phyloP scores from a whole-genome alignment of 78 protist genomes.

The Dictyostelium brefeldianum region DNA sequence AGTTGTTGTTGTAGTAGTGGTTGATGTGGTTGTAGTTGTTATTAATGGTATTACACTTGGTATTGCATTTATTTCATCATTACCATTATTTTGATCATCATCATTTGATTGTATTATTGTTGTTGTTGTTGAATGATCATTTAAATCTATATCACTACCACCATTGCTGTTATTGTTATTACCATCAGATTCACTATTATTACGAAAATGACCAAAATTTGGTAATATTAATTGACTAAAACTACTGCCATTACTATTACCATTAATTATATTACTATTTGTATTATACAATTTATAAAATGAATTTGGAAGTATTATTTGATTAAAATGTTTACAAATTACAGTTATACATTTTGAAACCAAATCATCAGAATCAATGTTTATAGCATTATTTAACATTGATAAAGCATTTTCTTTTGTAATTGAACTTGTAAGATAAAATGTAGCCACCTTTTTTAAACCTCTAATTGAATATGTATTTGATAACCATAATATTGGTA shows the following conservation, averaged over 20 bases:
- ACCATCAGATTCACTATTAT: neutral
- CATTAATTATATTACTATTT: neutral
- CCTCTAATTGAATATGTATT: constrained; percentile 47
- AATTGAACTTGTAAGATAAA: constrained; percentile 53
- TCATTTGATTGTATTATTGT: neutral
- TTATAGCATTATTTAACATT: constrained; percentile 71
- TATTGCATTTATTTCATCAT: neutral
- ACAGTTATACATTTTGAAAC: constrained; percentile 72
- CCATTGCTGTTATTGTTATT: neutral
- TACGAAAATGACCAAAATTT: neutral
- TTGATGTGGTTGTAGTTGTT: neutral
- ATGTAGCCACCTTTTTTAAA: constrained; percentile 41
- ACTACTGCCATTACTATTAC: neutral
- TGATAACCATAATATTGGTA: constrained; percentile 50
- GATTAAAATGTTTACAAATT: constrained; percentile 78
- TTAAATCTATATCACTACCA: neutral
- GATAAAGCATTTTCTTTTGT: constrained; percentile 56
- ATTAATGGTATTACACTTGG: neutral
- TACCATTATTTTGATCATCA: neutral
- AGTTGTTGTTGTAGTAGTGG: neutral
- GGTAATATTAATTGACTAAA: neutral
- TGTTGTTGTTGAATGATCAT: neutral
- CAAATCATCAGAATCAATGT: constrained; percentile 64
- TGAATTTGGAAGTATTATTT: constrained; percentile 47
- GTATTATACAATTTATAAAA: constrained; percentile 25